Conservation (phyloP, 2,329 filamentous ascomycete species). For the Botryotinia convoluta region DNA sequence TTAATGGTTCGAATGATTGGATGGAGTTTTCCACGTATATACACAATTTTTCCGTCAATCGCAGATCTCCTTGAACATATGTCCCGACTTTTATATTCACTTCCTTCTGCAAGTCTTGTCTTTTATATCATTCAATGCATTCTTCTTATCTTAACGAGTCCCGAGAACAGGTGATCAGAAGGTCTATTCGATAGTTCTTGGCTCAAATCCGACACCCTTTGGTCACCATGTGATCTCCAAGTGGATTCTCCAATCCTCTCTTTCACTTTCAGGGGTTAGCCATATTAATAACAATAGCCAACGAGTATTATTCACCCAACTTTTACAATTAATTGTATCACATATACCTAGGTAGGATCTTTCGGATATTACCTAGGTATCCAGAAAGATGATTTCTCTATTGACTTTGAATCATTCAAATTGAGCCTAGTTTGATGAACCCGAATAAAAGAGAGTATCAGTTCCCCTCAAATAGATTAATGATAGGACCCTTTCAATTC, state of each 20-base stretch:
- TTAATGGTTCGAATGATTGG: background rate
- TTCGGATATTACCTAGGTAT: background rate
- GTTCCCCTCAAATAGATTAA: background rate
- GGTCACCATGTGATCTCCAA: background rate
- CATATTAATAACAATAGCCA: background rate
- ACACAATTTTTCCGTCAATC: background rate
- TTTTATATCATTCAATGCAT: background rate
- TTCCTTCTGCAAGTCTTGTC: background rate
- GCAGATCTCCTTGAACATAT: background rate
- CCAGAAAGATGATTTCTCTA: background rate
- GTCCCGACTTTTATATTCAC: background rate
- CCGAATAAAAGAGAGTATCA: background rate
- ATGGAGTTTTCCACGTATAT: background rate
- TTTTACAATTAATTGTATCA: background rate
- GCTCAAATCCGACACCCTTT: background rate
- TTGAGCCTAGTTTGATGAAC: background rate
- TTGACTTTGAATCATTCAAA: background rate
- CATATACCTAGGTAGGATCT: background rate
- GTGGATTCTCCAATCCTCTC: background rate
- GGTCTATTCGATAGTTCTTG: background rate
- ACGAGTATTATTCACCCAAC: background rate
- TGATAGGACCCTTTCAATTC: background rate
- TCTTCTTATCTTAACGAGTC: background rate
- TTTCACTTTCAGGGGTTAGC: background rate
- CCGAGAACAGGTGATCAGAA: background rate